Conservation (phyloP, 1,284 basidiomycete genomes). For the Papiliotrema flavescens region DNA sequence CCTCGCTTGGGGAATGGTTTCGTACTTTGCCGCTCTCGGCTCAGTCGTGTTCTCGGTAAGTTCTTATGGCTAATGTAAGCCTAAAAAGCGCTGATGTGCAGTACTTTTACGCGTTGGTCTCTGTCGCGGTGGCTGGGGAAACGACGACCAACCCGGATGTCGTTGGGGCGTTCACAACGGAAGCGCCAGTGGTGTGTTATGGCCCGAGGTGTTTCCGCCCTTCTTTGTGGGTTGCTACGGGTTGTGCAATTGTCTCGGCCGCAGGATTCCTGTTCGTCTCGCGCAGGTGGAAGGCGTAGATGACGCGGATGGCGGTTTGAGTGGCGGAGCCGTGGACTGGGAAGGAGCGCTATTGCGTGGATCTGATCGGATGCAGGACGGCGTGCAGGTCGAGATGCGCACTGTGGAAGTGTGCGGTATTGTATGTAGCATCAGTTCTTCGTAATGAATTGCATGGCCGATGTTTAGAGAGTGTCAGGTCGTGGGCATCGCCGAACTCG, state of each 20-base stretch:
- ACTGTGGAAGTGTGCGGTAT: not conserved
- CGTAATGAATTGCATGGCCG: too few relatives aligned
- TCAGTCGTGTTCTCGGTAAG: slow-evolving; percentile 46
- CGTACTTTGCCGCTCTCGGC: slow-evolving; percentile 47
- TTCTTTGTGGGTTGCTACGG: slow-evolving; percentile 39
- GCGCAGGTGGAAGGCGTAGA: slow-evolving; percentile 42
- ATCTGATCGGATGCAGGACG: not conserved
- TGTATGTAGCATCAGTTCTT: too few relatives aligned
- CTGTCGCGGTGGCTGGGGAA: slow-evolving; percentile 15
- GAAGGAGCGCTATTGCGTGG: too few relatives aligned
- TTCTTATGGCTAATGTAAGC: not conserved
- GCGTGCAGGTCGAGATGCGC: not conserved
- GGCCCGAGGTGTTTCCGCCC: slow-evolving; percentile 41
- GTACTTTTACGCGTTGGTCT: slow-evolving; percentile 40
- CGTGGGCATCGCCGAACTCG: too few relatives aligned
- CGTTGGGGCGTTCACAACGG: slow-evolving; percentile 5
- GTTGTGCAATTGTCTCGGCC: slow-evolving; percentile 31
- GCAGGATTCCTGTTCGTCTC: slow-evolving; percentile 37
- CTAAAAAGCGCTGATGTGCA: slow-evolving; percentile 10
- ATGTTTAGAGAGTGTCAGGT: too few relatives aligned
- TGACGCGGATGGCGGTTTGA: too few relatives aligned
- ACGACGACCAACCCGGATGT: not conserved
- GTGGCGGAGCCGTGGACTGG: too few relatives aligned
- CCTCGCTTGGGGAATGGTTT: slow-evolving; percentile 49
- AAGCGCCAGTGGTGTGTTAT: slow-evolving; percentile 28